Conservation (phyloP, 1,139 yeast species). For the Pichia sp. region DNA sequence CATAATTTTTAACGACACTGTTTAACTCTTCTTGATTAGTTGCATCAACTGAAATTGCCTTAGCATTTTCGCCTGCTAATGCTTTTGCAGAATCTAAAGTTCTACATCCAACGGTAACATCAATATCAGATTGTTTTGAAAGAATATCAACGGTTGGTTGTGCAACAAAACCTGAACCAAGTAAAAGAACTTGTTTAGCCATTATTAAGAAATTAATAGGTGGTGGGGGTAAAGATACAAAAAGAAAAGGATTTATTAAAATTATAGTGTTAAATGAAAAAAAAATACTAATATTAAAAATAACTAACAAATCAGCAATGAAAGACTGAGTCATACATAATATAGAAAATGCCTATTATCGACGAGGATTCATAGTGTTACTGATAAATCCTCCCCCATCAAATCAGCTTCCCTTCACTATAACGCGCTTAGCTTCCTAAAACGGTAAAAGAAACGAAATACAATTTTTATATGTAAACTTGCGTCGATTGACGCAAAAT, state of each 20-base stretch:
- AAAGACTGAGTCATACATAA: no score
- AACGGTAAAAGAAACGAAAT: no score
- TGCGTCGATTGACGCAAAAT: no score
- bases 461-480: no score
- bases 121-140: slow-evolving; percentile 67
- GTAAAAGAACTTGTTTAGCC: slow-evolving; percentile 56
- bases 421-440: no score
- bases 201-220: no score
- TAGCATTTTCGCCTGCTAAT: slow-evolving; percentile 76
- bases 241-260: neutral
- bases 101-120: slow-evolving; percentile 95
- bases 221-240: neutral
- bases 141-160: slow-evolving; percentile 96
- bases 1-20: slow-evolving; percentile 68
- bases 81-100: slow-evolving; percentile 80
- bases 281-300: no score
- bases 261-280: neutral
- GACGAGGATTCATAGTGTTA: no score
- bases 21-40: slow-evolving; percentile 72
- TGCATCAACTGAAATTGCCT: slow-evolving; percentile 85
- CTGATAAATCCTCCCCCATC: no score
- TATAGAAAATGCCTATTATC: no score
- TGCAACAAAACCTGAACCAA: slow-evolving; percentile 98
- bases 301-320: no score
- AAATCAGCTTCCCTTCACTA: no score